Conservation (phyloP, 2,329 filamentous ascomycete species). For the Talaromyces islandicus region DNA sequence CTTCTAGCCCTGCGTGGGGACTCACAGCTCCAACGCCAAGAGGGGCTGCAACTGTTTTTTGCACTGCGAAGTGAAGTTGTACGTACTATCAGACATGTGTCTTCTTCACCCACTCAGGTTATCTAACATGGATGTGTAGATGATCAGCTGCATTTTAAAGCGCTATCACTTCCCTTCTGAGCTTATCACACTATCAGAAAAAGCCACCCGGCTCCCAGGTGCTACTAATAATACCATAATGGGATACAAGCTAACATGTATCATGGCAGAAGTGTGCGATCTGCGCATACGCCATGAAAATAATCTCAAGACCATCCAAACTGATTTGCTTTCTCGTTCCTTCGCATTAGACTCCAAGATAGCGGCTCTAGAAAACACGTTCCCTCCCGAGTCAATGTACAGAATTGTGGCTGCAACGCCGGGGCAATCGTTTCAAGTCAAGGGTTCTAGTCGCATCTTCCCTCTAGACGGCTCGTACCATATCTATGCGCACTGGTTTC, state of each 20-base stretch:
- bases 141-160: constrained; percentile 31
- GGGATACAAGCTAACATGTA: constrained; percentile 23
- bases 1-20: constrained; percentile 42
- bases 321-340: constrained; percentile 25
- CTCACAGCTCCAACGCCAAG: constrained; percentile 32
- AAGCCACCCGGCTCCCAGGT: constrained; percentile 14
- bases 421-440: constrained; percentile 29
- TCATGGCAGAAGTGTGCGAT: constrained; percentile 27
- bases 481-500: constrained; percentile 49
- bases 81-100: constrained; percentile 14
- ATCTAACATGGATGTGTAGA: constrained; percentile 15
- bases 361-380: constrained; percentile 22
- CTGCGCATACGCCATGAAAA: constrained; percentile 17
- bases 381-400: constrained; percentile 24
- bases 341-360: constrained; percentile 29
- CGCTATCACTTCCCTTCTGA: constrained; percentile 25
- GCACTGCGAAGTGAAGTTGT: constrained; percentile 55
- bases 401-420: constrained; percentile 17
- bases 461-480: constrained; percentile 48
- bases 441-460: constrained; percentile 14
- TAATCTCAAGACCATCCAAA: not conserved
- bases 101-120: not conserved
- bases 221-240: constrained; percentile 15
- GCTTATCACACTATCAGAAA: constrained; percentile 25
- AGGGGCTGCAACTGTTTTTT: constrained; percentile 48